These are phyloP conservation scores for Phytophthora ramorum DNA, from an alignment of 352 stramenopile species.

Conservation along the genomic window DNA sequence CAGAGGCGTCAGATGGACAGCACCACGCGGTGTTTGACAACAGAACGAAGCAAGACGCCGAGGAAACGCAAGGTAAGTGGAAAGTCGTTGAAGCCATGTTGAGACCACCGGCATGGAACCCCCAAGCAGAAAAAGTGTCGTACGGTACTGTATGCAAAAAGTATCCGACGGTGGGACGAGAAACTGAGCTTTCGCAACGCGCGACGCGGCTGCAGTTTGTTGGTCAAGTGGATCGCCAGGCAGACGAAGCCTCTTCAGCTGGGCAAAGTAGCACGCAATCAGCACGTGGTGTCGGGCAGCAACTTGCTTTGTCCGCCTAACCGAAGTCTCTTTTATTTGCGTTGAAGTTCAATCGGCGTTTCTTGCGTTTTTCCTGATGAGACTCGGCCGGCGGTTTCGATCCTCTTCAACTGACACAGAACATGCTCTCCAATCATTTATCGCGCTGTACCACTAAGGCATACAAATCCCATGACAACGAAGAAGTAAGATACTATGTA, in stretches of 20 bases:
- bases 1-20: neutral
- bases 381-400: constrained; percentile 1
- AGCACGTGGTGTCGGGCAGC: neutral
- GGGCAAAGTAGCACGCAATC: constrained; percentile 8
- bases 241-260: constrained; percentile 3
- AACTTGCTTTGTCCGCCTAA: neutral
- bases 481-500: neutral
- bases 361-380: constrained; percentile 21
- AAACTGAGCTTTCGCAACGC: neutral
- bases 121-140: constrained; percentile 5
- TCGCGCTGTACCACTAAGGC: neutral
- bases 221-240: neutral
- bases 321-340: constrained; percentile 17
- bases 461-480: neutral
- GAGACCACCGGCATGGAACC: neutral
- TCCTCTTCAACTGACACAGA: constrained; percentile 15
- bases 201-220: neutral
- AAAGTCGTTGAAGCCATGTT: constrained; percentile 2
- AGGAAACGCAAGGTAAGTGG: constrained; percentile 8
- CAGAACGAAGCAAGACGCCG: neutral
- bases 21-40: neutral
- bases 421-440: constrained; percentile 7
- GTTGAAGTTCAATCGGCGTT: constrained; percentile 25
- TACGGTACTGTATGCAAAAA: neutral
- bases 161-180: neutral